Conservation (phyloP, 2,329 filamentous ascomycete species). For the Immersiporthe knoxdaviesiana region DNA sequence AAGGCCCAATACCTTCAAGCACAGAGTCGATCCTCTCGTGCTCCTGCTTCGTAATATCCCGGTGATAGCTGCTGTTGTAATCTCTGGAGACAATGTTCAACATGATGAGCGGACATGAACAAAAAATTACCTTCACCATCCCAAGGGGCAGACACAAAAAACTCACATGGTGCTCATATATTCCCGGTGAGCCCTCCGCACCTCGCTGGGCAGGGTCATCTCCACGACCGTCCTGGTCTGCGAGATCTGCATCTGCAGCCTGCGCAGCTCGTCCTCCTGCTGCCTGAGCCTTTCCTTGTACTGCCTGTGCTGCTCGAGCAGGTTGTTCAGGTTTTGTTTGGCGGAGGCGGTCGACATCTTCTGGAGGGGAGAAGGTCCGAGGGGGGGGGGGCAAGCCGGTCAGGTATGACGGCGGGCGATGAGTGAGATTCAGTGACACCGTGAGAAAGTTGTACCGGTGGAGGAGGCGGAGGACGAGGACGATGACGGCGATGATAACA, state of each 20-base stretch:
- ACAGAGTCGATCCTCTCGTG: background rate
- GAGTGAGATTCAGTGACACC: background rate
- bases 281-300: constrained; percentile 1
- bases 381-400: background rate
- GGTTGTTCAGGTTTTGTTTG: constrained; percentile 4
- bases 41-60: background rate
- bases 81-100: background rate
- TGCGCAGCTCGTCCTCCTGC: constrained; percentile 12
- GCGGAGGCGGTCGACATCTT: constrained; percentile 10
- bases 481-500: background rate
- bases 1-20: background rate
- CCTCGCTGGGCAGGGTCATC: constrained; percentile 13
- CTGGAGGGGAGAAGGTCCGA: background rate
- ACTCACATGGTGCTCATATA: constrained; percentile 15
- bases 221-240: constrained; percentile 14
- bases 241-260: constrained; percentile 3
- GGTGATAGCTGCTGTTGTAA: background rate
- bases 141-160: too few species aligned
- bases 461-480: background rate
- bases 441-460: background rate
- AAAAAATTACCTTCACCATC: too few species aligned
- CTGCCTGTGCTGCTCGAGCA: constrained; percentile 5
- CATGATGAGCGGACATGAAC: too few species aligned
- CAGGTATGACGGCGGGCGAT: background rate
- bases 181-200: constrained; percentile 6